Percentiles rank a stretch among this genome's conserved stretches.
Conservation (phyloP, 1,284 basidiomycete genomes). For the Boletus semigastroideus region DNA sequence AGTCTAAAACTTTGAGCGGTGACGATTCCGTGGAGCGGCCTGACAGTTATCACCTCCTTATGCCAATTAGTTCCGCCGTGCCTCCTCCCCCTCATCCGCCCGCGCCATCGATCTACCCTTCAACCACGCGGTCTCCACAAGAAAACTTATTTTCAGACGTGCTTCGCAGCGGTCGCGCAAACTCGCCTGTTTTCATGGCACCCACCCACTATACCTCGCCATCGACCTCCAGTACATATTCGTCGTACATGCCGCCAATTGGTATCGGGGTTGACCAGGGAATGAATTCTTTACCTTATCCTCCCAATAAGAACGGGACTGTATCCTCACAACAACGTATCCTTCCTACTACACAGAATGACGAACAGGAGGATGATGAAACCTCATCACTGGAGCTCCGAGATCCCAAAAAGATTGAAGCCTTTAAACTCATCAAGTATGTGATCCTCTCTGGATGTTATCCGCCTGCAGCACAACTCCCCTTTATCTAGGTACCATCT, state of each 20-base stretch:
- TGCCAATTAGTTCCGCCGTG: slow-evolving; percentile 47
- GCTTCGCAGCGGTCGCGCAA: slow-evolving; percentile 50
- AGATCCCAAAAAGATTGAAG: slow-evolving; percentile 71
- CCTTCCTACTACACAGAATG: slow-evolving; percentile 25
- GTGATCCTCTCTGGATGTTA: slow-evolving; percentile 21
- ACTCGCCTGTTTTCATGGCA: slow-evolving; percentile 65
- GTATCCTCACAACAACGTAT: slow-evolving; percentile 26
- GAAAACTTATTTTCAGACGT: slow-evolving; percentile 63
- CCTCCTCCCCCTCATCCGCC: slow-evolving; percentile 32
- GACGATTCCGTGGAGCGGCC: slow-evolving; percentile 45
- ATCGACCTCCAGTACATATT: slow-evolving; percentile 43
- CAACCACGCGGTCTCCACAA: slow-evolving; percentile 37
- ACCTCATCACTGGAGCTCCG: slow-evolving; percentile 29
- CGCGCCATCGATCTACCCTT: slow-evolving; percentile 38
- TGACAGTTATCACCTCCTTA: slow-evolving; percentile 52
- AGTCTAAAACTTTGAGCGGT: slow-evolving; percentile 40
- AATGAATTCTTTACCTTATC: slow-evolving; percentile 46
- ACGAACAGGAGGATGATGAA: slow-evolving; percentile 28
- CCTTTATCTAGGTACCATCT: slow-evolving; percentile 67
- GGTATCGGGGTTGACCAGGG: slow-evolving; percentile 55
- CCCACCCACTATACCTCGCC: slow-evolving; percentile 33
- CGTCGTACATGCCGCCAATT: slow-evolving; percentile 56
- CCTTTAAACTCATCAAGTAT: slow-evolving; percentile 79
- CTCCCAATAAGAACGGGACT: slow-evolving; percentile 25
- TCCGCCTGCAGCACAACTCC: slow-evolving; percentile 1